These are phyloP conservation scores for Aspergillus pseudoterreus DNA, from an alignment of 2,329 filamentous ascomycete genomes.

Conservation along the genomic window DNA sequence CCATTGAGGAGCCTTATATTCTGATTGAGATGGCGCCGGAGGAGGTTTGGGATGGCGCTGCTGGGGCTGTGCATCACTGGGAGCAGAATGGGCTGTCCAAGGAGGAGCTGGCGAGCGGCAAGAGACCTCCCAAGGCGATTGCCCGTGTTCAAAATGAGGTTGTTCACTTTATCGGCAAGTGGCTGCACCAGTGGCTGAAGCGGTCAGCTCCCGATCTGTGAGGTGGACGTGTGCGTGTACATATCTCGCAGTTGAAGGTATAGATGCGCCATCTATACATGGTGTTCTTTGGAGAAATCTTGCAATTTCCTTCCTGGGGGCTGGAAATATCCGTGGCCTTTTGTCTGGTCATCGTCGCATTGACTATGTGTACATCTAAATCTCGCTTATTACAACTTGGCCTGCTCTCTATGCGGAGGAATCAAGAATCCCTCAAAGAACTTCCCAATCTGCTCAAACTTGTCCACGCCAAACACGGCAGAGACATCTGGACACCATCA, in stretches of 20 bases:
- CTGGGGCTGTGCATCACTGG: slow-evolving; percentile 74
- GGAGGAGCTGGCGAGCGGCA: slow-evolving; percentile 41
- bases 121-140: slow-evolving; percentile 52
- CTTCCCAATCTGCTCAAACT: slow-evolving; percentile 28
- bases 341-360: too few species aligned
- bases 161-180: slow-evolving; percentile 60
- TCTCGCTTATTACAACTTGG: neutral
- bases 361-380: neutral
- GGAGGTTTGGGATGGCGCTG: slow-evolving; percentile 23
- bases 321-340: too few species aligned
- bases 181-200: slow-evolving; percentile 48
- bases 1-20: slow-evolving; percentile 65
- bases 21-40: slow-evolving; percentile 49
- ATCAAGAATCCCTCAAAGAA: slow-evolving; percentile 36
- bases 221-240: neutral
- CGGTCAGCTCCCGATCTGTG: neutral
- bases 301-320: too few species aligned
- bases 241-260: too few species aligned
- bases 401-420: slow-evolving; percentile 7
- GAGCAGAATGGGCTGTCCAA: slow-evolving; percentile 19
- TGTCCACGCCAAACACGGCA: slow-evolving; percentile 32
- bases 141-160: slow-evolving; percentile 57
- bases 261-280: too few species aligned
- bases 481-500: slow-evolving; percentile 33
- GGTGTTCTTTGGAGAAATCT: too few species aligned